Evolutionary conservation across 164 flowering plant species (phyloP), one percentile per base, ranked within the genome.

Genomic region (Saururus chinensis): DNA sequence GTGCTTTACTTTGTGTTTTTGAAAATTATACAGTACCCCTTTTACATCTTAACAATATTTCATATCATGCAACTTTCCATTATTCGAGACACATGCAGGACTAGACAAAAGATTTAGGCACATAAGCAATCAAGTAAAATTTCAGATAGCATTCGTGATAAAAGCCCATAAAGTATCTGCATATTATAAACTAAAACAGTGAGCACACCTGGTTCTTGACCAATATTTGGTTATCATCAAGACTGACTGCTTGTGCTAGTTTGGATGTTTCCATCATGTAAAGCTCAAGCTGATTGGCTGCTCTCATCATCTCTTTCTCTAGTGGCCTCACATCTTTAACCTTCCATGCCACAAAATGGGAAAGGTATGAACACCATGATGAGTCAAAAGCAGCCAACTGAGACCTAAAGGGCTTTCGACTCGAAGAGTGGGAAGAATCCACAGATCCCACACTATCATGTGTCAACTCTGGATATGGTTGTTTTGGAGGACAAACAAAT

Each of bases 201-300:
- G 17, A 45, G 49, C 49, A 45, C 14, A 45, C 49, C 49, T 45
- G 49, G 14, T 12, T 12, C 17, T 45, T 12, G 14, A 17, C 7
- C 2, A 13, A 17, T 12, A 45, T 17, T 45, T 45, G 49, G 11
- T 45, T 45, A 45, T 41, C 11, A 41, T 45, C 49, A 45, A 45
- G 14, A 45, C 49, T 17, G 14, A 12, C 49, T 45, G 14, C 49
- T 45, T 45, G 49, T 12, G 14, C 82, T 68, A 87, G 52, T 79
- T 86, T 88, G 81, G 92, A 91, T 19, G 82, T 91, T 54, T 87
- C 92, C 71, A 89, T 80, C 96, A 89, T 86, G 54, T 96, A 91
- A 41, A 86, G 79, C 76, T 95, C 97, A 52, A 91, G 82, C 25
- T 89, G 93, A 75, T 95, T 88, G 19, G 99, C 97, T 53, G 93